These are phyloP conservation scores for Argentina anserina DNA, from an alignment of 306 rosid species.

Conservation along the genomic window DNA sequence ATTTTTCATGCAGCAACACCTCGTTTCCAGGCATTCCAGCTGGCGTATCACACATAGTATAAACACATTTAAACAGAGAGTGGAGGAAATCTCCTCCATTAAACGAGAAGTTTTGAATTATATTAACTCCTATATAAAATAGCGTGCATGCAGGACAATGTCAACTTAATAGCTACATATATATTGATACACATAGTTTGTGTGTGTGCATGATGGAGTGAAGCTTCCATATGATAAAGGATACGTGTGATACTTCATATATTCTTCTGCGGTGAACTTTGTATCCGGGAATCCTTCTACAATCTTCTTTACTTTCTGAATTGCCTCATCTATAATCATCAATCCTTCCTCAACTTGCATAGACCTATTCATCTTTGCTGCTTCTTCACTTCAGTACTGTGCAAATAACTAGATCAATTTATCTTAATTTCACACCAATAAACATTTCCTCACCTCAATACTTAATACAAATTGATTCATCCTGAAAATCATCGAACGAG, in stretches of 20 bases:
- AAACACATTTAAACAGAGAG: neutral
- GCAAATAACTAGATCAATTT: neutral
- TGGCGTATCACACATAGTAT: neutral
- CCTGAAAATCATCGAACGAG: neutral
- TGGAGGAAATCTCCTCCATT: neutral
- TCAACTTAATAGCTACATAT: neutral
- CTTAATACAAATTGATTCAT: neutral
- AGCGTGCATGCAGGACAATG: neutral
- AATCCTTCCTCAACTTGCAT: neutral
- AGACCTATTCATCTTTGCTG: neutral
- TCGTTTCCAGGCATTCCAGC: neutral
- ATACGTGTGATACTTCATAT: neutral
- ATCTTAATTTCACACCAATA: neutral
- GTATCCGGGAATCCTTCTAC: constrained; percentile 3
- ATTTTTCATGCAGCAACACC: neutral
- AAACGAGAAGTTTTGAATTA: neutral
- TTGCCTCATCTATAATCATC: neutral
- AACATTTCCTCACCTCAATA: neutral
- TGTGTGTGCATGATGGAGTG: neutral
- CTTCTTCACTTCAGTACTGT: neutral
- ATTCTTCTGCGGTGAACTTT: constrained; percentile 5
- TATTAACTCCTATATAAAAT: neutral
- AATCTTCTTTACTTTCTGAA: neutral
- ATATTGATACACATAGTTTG: neutral
- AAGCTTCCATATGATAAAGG: neutral